Evolutionary conservation across 192 early-diverging fungal genomes (phyloP).

Genomic region (Coemansia pectinata): DNA sequence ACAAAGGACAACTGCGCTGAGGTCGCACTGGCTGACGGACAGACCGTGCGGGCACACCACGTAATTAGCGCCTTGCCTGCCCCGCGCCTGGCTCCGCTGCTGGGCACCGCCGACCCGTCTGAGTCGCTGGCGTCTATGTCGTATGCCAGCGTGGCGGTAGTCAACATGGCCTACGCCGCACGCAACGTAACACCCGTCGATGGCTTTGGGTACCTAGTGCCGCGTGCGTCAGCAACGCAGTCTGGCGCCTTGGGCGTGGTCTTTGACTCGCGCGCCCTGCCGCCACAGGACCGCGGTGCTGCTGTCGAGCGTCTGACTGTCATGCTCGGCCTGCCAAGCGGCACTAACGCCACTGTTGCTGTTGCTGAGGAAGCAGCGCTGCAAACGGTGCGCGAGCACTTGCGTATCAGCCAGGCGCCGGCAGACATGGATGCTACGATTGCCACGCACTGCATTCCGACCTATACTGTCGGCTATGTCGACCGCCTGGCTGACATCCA

Average conservation of each 20-base stretch:
- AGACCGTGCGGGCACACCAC: constrained; percentile 52
- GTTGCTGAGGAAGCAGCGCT: constrained; percentile 54
- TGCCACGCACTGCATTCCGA: constrained; percentile 80
- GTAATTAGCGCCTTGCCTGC: constrained; percentile 74
- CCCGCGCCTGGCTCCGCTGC: constrained; percentile 49
- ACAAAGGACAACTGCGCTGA: constrained; percentile 30
- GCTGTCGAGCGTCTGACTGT: constrained; percentile 66
- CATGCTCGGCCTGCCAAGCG: constrained; percentile 72
- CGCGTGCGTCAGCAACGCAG: constrained; percentile 58
- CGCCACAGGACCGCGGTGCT: constrained; percentile 59
- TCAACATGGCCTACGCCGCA: constrained; percentile 71
- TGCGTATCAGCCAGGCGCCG: constrained; percentile 59
- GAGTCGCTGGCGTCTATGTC: constrained; percentile 61
- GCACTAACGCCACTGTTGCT: not conserved
- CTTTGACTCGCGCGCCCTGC: constrained; percentile 83
- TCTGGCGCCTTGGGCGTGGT: constrained; percentile 72
- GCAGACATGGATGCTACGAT: constrained; percentile 59
- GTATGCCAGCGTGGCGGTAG: constrained; percentile 77
- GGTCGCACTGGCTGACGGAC: constrained; percentile 29
- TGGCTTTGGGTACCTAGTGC: constrained; percentile 93
- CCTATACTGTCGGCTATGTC: constrained; percentile 83
- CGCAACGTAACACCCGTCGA: constrained; percentile 59
- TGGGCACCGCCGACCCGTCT: constrained; percentile 37
- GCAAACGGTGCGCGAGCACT: constrained; percentile 60
- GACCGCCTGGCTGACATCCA: constrained; percentile 67